Evolutionary conservation across 768 basidiomycete species (phyloP).

Genomic region (Candolleomyces efflorescens): DNA sequence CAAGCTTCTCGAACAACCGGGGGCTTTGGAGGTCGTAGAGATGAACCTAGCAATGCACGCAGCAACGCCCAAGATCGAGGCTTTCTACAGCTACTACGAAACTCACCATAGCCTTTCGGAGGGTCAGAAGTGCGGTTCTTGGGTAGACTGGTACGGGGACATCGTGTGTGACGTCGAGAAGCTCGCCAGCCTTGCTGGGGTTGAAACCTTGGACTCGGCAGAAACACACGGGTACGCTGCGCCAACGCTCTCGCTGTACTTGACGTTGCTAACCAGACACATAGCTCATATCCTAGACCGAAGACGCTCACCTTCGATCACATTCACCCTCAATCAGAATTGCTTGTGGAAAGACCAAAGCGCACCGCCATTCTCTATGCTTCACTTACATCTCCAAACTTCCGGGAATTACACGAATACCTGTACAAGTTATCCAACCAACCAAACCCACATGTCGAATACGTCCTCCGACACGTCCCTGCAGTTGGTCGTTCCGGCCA

Average conservation of each 20-base stretch:
- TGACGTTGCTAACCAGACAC: not conserved
- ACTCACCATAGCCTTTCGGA: slow-evolving; percentile 27
- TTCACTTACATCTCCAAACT: slow-evolving; percentile 58
- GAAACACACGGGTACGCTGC: slow-evolving; percentile 15
- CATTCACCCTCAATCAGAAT: slow-evolving; percentile 48
- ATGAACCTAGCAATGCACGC: slow-evolving; percentile 76
- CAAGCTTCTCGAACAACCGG: slow-evolving; percentile 46
- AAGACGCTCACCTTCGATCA: slow-evolving; percentile 76
- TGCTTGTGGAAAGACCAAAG: slow-evolving; percentile 41
- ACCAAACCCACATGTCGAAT: slow-evolving; percentile 52
- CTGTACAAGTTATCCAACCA: slow-evolving; percentile 48
- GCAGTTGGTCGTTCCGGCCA: slow-evolving; percentile 18
- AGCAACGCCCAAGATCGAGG: slow-evolving; percentile 76
- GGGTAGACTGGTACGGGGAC: slow-evolving; percentile 83
- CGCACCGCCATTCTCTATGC: slow-evolving; percentile 79
- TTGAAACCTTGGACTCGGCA: slow-evolving; percentile 43
- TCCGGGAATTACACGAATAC: slow-evolving; percentile 65
- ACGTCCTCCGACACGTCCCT: slow-evolving; percentile 71
- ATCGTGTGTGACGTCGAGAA: slow-evolving; percentile 65
- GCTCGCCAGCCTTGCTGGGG: slow-evolving; percentile 47
- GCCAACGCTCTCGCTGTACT: slow-evolving; percentile 28
- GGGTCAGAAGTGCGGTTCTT: slow-evolving; percentile 52
- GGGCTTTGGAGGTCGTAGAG: slow-evolving; percentile 54
- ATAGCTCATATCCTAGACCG: slow-evolving; percentile 34
- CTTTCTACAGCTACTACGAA: slow-evolving; percentile 73